A percentile compares a stretch with the other conserved stretches of the same genome.
phyloP scores from a whole-genome alignment of 768 basidiomycete genomes.

The Sporobolomyces pararoseus region DNA sequence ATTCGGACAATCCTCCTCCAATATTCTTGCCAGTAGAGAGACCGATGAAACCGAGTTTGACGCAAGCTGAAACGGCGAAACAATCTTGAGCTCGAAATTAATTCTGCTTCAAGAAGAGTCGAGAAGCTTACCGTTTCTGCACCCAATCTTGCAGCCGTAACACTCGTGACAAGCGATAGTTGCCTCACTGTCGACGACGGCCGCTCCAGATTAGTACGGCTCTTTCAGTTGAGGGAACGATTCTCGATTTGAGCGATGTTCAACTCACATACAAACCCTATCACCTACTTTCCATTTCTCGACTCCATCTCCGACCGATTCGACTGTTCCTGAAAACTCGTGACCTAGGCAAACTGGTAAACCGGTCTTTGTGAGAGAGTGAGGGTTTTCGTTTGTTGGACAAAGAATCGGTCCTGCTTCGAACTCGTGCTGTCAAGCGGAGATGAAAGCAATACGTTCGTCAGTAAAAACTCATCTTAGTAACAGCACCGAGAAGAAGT shows the following conservation, averaged over 20 bases:
- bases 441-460: no score
- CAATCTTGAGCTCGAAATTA: no score
- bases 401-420: slow-evolving; percentile 47
- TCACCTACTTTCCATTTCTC: slow-evolving; percentile 50
- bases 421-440: slow-evolving; percentile 51
- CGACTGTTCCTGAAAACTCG: slow-evolving; percentile 31
- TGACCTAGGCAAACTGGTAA: slow-evolving; percentile 45
- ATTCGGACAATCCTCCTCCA: slow-evolving; percentile 55
- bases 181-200: slow-evolving; percentile 51
- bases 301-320: slow-evolving; percentile 48
- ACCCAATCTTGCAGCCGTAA: slow-evolving; percentile 49
- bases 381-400: slow-evolving; percentile 48
- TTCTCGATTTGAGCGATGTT: background rate
- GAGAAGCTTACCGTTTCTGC: slow-evolving; percentile 27
- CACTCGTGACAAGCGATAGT: slow-evolving; percentile 50
- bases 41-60: slow-evolving; percentile 39
- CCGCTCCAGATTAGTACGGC: background rate
- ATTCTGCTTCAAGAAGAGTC: no score
- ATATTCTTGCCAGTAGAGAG: slow-evolving; percentile 10
- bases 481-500: background rate
- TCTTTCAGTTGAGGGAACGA: background rate
- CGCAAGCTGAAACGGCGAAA: slow-evolving; percentile 28
- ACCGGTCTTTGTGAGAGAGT: slow-evolving; percentile 51
- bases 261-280: slow-evolving; percentile 47
- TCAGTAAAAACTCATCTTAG: no score